These are phyloP conservation scores for Striga hermonthica DNA, from an alignment of 305 asterid genomes.

Conservation along the genomic window DNA sequence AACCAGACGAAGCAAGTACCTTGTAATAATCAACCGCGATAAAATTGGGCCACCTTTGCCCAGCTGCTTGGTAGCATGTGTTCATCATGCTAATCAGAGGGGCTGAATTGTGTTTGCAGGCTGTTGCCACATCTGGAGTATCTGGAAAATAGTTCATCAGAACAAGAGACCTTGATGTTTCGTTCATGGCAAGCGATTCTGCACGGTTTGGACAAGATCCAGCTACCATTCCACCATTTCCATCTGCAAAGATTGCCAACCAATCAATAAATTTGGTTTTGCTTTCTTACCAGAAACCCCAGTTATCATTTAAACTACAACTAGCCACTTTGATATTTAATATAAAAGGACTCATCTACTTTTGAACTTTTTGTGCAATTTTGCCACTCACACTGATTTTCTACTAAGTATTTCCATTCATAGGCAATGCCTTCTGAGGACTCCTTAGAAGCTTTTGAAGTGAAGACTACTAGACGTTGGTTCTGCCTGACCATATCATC, in stretches of 20 bases:
- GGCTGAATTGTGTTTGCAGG: conserved; percentile 80
- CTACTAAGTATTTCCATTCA: conserved; percentile 79
- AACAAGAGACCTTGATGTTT: conserved; percentile 66
- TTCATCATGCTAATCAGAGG: conserved; percentile 70
- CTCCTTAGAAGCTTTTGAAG: conserved; percentile 75
- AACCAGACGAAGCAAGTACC: conserved; percentile 40
- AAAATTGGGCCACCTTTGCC: conserved; percentile 87
- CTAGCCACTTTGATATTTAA: not conserved
- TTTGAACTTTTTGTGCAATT: not conserved
- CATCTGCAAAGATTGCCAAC: conserved; percentile 53
- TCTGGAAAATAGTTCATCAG: conserved; percentile 79
- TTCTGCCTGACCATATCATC: conserved; percentile 71
- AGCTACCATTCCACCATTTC: conserved; percentile 67
- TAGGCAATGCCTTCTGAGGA: conserved; percentile 80
- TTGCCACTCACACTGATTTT: conserved; percentile 71
- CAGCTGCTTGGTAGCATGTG: conserved; percentile 70
- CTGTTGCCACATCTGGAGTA: conserved; percentile 59
- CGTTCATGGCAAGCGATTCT: conserved; percentile 71
- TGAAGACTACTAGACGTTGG: conserved; percentile 87
- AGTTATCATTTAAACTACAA: too few species aligned
- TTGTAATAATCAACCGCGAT: conserved; percentile 85
- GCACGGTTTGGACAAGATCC: conserved; percentile 86
- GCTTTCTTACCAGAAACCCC: not conserved
- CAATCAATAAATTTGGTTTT: not conserved
- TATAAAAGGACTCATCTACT: not conserved